Percentiles rank a stretch among this genome's conserved stretches.
phyloP scores from a whole-genome alignment of 257 asterid species.

The Fraxinus americana region DNA sequence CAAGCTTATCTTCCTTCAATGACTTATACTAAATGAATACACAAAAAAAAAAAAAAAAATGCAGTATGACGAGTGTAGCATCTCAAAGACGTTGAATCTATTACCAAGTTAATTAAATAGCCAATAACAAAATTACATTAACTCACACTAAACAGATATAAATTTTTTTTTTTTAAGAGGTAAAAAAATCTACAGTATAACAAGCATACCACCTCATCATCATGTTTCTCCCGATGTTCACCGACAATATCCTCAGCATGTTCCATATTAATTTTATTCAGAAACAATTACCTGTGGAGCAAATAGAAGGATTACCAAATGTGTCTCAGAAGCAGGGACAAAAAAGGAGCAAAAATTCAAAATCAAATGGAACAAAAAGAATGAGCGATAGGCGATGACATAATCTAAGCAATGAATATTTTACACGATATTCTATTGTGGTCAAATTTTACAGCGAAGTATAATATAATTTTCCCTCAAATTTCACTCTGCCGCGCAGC shows the following conservation, averaged over 20 bases:
- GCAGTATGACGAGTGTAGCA: neutral
- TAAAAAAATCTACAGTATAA: neutral
- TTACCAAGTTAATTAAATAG: neutral
- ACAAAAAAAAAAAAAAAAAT: neutral
- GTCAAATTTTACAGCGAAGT: too few relatives aligned
- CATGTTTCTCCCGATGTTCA: slow-evolving; percentile 68
- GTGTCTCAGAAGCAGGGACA: neutral
- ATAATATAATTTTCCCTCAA: too few relatives aligned
- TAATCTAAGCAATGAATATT: too few relatives aligned
- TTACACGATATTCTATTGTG: too few relatives aligned
- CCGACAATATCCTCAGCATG: slow-evolving; percentile 64
- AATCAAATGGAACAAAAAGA: too few relatives aligned
- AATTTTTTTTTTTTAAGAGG: neutral
- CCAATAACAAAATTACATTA: neutral
- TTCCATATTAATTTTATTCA: slow-evolving; percentile 51
- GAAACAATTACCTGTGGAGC: slow-evolving; percentile 8
- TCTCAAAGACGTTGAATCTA: neutral
- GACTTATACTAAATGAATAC: neutral
- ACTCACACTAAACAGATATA: slow-evolving; percentile 5
- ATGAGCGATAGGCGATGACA: neutral
- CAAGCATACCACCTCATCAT: slow-evolving; percentile 55
- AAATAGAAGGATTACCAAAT: too few relatives aligned
- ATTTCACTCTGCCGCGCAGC: too few relatives aligned
- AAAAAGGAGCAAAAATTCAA: neutral
- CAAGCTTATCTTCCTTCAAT: neutral